Percentiles rank a stretch among this genome's conserved stretches.
Conservation (phyloP, 2,329 filamentous ascomycete species). For the Colletotrichum liriopes region DNA sequence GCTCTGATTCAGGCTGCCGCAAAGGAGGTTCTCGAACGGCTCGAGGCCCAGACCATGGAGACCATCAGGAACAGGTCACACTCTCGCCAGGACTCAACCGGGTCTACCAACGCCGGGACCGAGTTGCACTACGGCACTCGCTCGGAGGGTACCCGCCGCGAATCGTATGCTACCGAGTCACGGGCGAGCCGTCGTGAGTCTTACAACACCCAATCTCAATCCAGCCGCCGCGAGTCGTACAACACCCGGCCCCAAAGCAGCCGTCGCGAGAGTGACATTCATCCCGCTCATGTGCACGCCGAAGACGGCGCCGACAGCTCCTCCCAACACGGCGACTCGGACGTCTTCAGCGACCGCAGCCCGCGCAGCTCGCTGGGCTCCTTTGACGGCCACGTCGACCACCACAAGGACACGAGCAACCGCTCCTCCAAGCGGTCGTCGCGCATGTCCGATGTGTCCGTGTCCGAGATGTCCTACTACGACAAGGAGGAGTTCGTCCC, state of each 20-base stretch:
- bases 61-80: conserved; percentile 47
- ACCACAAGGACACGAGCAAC: conserved; percentile 52
- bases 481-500: conserved; percentile 65
- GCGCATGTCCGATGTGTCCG: conserved; percentile 67
- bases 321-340: conserved; percentile 69
- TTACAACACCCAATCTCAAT: conserved; percentile 8
- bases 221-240: conserved; percentile 33
- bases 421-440: conserved; percentile 55
- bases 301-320: conserved; percentile 60
- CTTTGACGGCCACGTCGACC: conserved; percentile 51
- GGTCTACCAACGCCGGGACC: conserved; percentile 48
- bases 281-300: not conserved
- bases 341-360: conserved; percentile 73
- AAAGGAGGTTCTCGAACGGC: conserved; percentile 64
- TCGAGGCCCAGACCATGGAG: conserved; percentile 55
- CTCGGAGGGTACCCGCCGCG: conserved; percentile 44
- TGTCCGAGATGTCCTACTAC: conserved; percentile 55
- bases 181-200: conserved; percentile 27
- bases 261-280: conserved; percentile 25
- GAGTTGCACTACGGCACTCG: conserved; percentile 49
- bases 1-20: conserved; percentile 69
- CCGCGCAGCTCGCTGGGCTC: conserved; percentile 71
- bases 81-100: conserved; percentile 24
- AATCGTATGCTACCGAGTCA: conserved; percentile 30
- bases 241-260: conserved; percentile 16